Base-by-base conservation (phyloP, 1,284 basidiomycete genomes). In the Rhodofomes roseus region DNA sequence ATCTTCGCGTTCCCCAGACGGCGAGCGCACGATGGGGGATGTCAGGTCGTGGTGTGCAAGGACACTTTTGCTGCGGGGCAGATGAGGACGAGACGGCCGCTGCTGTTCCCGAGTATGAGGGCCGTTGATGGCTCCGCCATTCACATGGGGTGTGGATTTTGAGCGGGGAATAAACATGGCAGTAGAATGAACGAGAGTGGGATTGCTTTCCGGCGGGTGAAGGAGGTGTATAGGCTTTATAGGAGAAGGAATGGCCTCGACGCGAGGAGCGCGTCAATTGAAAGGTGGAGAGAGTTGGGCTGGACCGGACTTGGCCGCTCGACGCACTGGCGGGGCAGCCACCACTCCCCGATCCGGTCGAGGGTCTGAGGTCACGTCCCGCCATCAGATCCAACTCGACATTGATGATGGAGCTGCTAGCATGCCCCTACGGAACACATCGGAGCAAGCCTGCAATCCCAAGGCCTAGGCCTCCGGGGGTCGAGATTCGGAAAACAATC, bases 1-100 rank as follows among this genome's bases (percentile, higher is more conserved):
- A 63, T 83, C 81, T 57, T 78, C 77, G 41, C 62, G 55, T 56
- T 67, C 61, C 23, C 23, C 56, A 23, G 43, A 44, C 14, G 43
- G 43, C 20, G 43, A 44, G 34, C 54, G 59, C 59, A 58, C 64
- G 56, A 61, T 62, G 57, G 52, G 63, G 55, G 63, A 63, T 31
- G 59, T 52, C 18, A 60, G 54, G 29, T 55, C 52, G 52, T 27
- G 46, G 23, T 37, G 54, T 43, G 34, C 55, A 58, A 60, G 40
- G 36, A 65, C 63, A 56, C 68, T 71, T 36, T 65, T 66, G 44
- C 65, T 64, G 48, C 70, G 64, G 22, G 57, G 61, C 22, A 70
- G 50, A 11, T 60, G 60, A 23, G 67, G 62, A 34, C 63, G 63
- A 9, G 48, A 48, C 46, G 56, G 56, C 36, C 25, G 58, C 18